Evolutionary conservation across 306 rosid genomes (phyloP).

Genomic region (Trifolium subterraneum): DNA sequence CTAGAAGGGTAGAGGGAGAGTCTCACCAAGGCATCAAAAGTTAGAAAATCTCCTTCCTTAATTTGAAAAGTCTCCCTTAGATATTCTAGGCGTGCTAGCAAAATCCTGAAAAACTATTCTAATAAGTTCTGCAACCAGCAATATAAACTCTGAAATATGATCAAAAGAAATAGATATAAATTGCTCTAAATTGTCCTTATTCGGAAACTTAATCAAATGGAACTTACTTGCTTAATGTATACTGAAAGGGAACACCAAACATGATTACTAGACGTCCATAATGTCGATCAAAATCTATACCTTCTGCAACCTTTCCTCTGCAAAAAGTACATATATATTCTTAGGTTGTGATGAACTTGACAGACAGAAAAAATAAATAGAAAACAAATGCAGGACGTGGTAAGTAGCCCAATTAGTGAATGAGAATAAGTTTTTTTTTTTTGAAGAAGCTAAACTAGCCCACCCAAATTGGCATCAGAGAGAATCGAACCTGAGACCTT

Average conservation of each 20-base stretch:
- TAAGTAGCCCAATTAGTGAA: too few relatives aligned
- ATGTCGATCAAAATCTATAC: constrained; percentile 90
- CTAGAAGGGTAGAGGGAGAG: neutral
- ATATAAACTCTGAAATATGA: constrained; percentile 20
- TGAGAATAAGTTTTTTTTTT: too few relatives aligned
- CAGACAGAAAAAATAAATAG: too few relatives aligned
- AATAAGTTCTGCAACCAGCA: constrained; percentile 20
- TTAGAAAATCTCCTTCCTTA: constrained; percentile 93
- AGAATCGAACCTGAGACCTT: too few relatives aligned
- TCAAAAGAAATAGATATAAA: constrained; percentile 5
- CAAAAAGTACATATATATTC: constrained; percentile 27
- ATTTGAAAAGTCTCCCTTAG: constrained; percentile 88
- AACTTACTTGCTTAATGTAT: constrained; percentile 92
- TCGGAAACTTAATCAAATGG: constrained; percentile 22
- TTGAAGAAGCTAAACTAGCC: too few relatives aligned
- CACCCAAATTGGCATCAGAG: too few relatives aligned
- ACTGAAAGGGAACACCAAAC: constrained; percentile 95
- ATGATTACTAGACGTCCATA: constrained; percentile 91
- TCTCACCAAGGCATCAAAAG: constrained; percentile 94
- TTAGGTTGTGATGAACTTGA: constrained; percentile 25
- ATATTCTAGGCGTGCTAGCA: constrained; percentile 85
- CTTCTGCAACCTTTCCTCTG: constrained; percentile 96
- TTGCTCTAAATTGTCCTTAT: constrained; percentile 9
- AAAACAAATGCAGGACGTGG: too few relatives aligned
- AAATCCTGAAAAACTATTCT: constrained; percentile 64